These are phyloP conservation scores for Chiua sp. DNA, from an alignment of 1,284 basidiomycete species.

Conservation along the genomic window DNA sequence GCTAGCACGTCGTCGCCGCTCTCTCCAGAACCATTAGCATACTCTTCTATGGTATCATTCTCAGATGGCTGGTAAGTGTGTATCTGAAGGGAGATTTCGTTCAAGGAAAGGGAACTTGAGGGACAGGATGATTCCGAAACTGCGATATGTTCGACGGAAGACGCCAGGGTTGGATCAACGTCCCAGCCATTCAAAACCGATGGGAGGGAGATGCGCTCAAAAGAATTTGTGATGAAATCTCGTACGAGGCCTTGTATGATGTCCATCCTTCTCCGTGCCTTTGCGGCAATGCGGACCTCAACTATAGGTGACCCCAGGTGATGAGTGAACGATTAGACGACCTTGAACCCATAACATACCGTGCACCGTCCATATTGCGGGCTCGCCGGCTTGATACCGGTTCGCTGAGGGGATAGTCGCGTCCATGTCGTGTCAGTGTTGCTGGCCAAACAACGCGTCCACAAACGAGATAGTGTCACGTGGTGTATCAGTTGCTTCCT, in stretches of 20 bases:
- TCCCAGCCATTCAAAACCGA: slow-evolving; percentile 79
- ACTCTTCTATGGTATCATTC: slow-evolving; percentile 77
- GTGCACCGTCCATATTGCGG: slow-evolving; percentile 60
- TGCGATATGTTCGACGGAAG: slow-evolving; percentile 80
- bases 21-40: slow-evolving; percentile 64
- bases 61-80: slow-evolving; percentile 88
- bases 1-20: slow-evolving; percentile 80
- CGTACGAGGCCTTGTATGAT: slow-evolving; percentile 69
- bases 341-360: no score
- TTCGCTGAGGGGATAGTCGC: slow-evolving; percentile 1
- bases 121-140: slow-evolving; percentile 73
- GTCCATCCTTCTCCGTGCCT: slow-evolving; percentile 73
- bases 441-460: slow-evolving; percentile 49
- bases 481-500: slow-evolving; percentile 5
- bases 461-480: slow-evolving; percentile 30
- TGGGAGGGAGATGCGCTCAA: slow-evolving; percentile 66
- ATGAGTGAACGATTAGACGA: neutral
- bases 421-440: slow-evolving; percentile 30
- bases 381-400: slow-evolving; percentile 10
- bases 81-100: slow-evolving; percentile 70
- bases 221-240: slow-evolving; percentile 62
- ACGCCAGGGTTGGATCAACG: slow-evolving; percentile 67
- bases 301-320: slow-evolving; percentile 51
- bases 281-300: slow-evolving; percentile 78
- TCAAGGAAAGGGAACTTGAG: slow-evolving; percentile 57